Evolutionary conservation across 495 filamentous ascomycete genomes (phyloP).

Genomic region (Penicillium cataractarum): DNA sequence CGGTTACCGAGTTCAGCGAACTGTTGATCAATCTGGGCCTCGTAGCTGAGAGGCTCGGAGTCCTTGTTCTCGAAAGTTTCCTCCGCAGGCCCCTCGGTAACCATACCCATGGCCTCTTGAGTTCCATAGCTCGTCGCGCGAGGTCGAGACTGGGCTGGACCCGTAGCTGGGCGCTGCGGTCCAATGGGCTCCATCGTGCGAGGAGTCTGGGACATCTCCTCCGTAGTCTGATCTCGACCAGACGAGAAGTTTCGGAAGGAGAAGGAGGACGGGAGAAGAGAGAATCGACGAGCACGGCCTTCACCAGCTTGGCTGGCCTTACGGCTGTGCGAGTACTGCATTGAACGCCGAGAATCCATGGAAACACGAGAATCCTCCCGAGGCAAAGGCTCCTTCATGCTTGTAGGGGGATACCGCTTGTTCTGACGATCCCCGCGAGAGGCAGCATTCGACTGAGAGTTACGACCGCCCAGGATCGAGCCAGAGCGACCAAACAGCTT

Average conservation of each 20-base stretch:
- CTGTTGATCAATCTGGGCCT: slow-evolving; percentile 50
- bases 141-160: slow-evolving; percentile 28
- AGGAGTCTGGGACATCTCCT: slow-evolving; percentile 38
- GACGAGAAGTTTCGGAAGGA: slow-evolving; percentile 61
- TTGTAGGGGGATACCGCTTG: slow-evolving; percentile 72
- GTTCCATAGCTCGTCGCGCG: slow-evolving; percentile 44
- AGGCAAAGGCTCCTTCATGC: slow-evolving; percentile 67
- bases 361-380: slow-evolving; percentile 67
- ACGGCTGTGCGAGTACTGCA: slow-evolving; percentile 72
- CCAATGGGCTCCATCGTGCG: slow-evolving; percentile 31
- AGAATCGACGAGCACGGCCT: slow-evolving; percentile 75
- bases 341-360: slow-evolving; percentile 79
- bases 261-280: slow-evolving; percentile 76
- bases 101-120: slow-evolving; percentile 39
- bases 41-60: slow-evolving; percentile 43
- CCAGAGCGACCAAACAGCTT: slow-evolving; percentile 79
- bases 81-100: slow-evolving; percentile 39
- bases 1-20: slow-evolving; percentile 46
- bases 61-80: slow-evolving; percentile 28
- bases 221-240: slow-evolving; percentile 46
- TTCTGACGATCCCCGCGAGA: slow-evolving; percentile 38
- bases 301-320: slow-evolving; percentile 84
- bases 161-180: slow-evolving; percentile 42
- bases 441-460: slow-evolving; percentile 41
- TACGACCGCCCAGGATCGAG: slow-evolving; percentile 70